Conservation (phyloP, 306 rosid genomes). For the Malus fusca region DNA sequence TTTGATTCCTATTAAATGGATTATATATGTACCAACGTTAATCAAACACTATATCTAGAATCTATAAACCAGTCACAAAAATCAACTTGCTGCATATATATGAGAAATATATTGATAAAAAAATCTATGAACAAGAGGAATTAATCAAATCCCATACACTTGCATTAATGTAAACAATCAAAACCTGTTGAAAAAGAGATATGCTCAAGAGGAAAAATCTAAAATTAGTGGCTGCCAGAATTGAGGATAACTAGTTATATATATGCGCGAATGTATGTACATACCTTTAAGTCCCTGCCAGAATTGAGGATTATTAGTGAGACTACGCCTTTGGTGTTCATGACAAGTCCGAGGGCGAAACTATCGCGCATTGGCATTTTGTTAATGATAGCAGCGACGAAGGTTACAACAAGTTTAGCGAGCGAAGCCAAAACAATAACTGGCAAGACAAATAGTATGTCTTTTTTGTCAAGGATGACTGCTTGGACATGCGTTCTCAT, state of each 20-base stretch:
- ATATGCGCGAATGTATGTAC: not conserved
- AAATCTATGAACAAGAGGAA: no score
- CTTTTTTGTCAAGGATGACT: not conserved
- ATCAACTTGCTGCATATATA: no score
- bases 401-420: slow-evolving; percentile 12
- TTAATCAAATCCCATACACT: no score
- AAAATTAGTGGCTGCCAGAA: no score
- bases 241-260: not conserved
- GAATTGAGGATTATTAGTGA: slow-evolving; percentile 10
- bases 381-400: slow-evolving; percentile 5
- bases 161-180: no score
- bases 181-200: no score
- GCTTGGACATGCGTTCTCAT: not conserved
- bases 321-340: slow-evolving; percentile 29
- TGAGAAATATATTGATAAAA: no score
- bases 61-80: no score
- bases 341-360: slow-evolving; percentile 21
- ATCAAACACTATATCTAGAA: no score
- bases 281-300: slow-evolving; percentile 18
- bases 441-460: not conserved
- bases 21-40: no score
- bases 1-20: no score
- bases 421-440: not conserved
- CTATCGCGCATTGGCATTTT: slow-evolving; percentile 12
- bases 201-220: no score